These are phyloP conservation scores for Podospora pseudopauciseta DNA, from an alignment of 495 filamentous ascomycete species.

Conservation along the genomic window DNA sequence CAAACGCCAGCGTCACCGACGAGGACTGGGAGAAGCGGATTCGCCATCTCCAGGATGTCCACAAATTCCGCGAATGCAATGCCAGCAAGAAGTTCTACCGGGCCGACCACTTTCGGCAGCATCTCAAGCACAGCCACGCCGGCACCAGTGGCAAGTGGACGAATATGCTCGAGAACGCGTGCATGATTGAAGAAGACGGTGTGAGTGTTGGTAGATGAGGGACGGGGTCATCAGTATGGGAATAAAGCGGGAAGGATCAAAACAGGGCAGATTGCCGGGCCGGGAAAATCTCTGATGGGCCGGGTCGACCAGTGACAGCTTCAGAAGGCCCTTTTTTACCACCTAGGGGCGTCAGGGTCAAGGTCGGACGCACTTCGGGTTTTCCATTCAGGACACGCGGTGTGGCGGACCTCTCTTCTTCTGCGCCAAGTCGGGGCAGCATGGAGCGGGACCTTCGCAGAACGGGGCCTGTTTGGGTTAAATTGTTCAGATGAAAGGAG, in stretches of 20 bases:
- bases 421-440: slow-evolving; percentile 1
- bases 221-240: neutral
- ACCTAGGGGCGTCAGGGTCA: neutral
- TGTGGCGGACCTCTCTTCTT: neutral
- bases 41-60: slow-evolving; percentile 80
- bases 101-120: slow-evolving; percentile 96
- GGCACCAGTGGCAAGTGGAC: slow-evolving; percentile 99
- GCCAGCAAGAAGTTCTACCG: slow-evolving; percentile 97
- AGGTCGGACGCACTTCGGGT: neutral
- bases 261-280: neutral
- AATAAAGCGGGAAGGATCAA: neutral
- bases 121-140: slow-evolving; percentile 95
- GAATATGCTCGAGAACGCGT: slow-evolving; percentile 93
- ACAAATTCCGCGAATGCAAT: slow-evolving; percentile 98
- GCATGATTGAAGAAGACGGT: slow-evolving; percentile 84
- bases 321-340: neutral
- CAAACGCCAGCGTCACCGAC: slow-evolving; percentile 36
- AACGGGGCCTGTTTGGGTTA: neutral
- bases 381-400: neutral
- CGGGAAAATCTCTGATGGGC: neutral
- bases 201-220: slow-evolving; percentile 25
- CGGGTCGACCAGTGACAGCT: neutral
- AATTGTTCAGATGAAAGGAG: neutral
- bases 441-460: neutral
- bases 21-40: slow-evolving; percentile 80